Evolutionary conservation across 208 protist species (phyloP).

Genomic region (Leishmania aethiopica): DNA sequence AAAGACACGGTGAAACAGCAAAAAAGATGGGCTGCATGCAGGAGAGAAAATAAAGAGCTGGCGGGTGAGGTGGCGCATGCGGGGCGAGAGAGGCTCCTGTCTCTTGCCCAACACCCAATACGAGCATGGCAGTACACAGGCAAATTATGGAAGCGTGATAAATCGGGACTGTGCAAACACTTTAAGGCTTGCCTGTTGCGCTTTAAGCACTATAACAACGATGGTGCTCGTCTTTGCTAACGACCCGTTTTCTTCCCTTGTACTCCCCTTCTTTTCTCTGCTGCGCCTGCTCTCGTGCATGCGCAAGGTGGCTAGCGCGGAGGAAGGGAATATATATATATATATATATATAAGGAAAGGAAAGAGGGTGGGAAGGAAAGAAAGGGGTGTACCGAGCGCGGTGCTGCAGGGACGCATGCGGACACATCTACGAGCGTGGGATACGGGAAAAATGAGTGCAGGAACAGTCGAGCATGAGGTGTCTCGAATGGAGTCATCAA

Average conservation of each 20-base stretch:
- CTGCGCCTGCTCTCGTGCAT: not conserved
- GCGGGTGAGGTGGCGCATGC: not conserved
- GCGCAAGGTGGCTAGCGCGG: too few species aligned
- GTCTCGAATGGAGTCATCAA: not conserved
- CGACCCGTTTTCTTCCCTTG: not conserved
- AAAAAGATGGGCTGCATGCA: not conserved
- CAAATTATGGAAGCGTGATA: not conserved
- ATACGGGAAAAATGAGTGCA: not conserved
- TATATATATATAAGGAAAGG: not conserved
- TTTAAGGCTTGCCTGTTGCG: not conserved
- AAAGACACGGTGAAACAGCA: not conserved
- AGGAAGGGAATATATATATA: not conserved
- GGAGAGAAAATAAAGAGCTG: not conserved
- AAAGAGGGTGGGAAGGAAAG: not conserved
- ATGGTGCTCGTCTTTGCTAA: not conserved
- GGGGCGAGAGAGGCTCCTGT: not conserved
- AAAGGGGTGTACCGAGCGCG: not conserved
- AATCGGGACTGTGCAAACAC: not conserved
- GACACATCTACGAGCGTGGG: not conserved
- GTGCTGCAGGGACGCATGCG: not conserved
- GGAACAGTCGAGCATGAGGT: not conserved
- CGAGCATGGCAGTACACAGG: not conserved
- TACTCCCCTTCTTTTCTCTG: not conserved
- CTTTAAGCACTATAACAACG: not conserved
- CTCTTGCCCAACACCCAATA: not conserved